Evolutionary conservation across 352 stramenopile species (phyloP).

Genomic region (Sclerospora graminicola): DNA sequence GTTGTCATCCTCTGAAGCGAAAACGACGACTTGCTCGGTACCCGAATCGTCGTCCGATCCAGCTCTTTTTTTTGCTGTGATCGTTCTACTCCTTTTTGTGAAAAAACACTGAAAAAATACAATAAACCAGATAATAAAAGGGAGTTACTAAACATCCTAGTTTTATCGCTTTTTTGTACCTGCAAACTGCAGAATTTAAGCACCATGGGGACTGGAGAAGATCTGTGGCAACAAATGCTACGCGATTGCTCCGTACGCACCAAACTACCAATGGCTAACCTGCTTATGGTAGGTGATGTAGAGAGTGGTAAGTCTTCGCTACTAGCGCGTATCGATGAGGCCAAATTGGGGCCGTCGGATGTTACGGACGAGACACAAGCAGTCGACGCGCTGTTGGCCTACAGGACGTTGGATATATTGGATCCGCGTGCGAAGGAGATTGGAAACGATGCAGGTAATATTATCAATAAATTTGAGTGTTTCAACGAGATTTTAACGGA

Average conservation of each 20-base stretch:
- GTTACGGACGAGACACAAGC: constrained; percentile 16
- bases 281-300: constrained; percentile 61
- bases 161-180: no score
- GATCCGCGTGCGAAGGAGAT: constrained; percentile 52
- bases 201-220: constrained; percentile 5
- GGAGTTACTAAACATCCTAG: no score
- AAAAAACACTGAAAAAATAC: no score
- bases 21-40: no score
- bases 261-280: constrained; percentile 51
- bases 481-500: neutral
- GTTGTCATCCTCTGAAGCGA: no score
- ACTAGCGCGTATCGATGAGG: constrained; percentile 47
- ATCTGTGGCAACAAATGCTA: constrained; percentile 81
- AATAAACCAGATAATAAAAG: no score
- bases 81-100: no score
- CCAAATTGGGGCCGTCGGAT: constrained; percentile 6
- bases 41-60: no score
- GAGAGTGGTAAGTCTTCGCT: constrained; percentile 69
- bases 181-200: no score
- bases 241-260: constrained; percentile 69
- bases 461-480: neutral
- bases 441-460: constrained; percentile 27
- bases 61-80: no score
- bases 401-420: constrained; percentile 52
- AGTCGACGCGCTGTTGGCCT: constrained; percentile 46